Evolutionary conservation across 352 stramenopile genomes (phyloP).

Genomic region (Elongisporangium prolatum): DNA sequence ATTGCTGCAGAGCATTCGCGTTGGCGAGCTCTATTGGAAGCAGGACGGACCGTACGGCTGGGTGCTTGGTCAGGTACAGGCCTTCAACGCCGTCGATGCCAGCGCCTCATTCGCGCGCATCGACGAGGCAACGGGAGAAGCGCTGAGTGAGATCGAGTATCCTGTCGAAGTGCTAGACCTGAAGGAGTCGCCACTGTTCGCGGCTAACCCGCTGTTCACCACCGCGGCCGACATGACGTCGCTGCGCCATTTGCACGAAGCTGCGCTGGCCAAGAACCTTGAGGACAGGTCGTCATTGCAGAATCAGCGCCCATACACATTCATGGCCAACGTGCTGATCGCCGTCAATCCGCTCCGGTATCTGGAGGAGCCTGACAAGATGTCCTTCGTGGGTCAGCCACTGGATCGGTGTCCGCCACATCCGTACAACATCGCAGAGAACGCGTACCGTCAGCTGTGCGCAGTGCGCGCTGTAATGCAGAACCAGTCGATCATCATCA

Average conservation of each 20-base stretch:
- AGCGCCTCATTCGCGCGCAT: constrained; percentile 43
- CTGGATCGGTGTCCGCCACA: constrained; percentile 71
- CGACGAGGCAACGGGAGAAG: constrained; percentile 63
- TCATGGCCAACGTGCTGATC: constrained; percentile 87
- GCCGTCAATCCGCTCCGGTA: constrained; percentile 78
- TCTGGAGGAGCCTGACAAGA: constrained; percentile 67
- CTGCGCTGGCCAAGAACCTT: constrained; percentile 84
- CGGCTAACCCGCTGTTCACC: constrained; percentile 71
- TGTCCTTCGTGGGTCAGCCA: constrained; percentile 61
- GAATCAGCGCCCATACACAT: constrained; percentile 80
- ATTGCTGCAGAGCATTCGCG: constrained; percentile 18
- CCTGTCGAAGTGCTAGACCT: constrained; percentile 32
- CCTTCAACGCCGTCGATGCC: constrained; percentile 30
- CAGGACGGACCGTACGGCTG: constrained; percentile 60
- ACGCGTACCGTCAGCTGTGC: constrained; percentile 78
- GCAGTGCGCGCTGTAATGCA: constrained; percentile 80
- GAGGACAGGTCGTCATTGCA: constrained; percentile 72
- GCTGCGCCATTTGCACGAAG: constrained; percentile 78
- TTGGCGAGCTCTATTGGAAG: constrained; percentile 83
- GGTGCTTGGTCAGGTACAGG: constrained; percentile 63
- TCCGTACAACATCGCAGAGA: constrained; percentile 83
- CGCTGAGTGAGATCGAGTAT: constrained; percentile 12
- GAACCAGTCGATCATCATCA: constrained; percentile 95
- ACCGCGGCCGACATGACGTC: constrained; percentile 83
- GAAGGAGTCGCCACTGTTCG: constrained; percentile 40